Base-by-base conservation (phyloP, 345 rosid genomes). In the Citrus trifoliata region DNA sequence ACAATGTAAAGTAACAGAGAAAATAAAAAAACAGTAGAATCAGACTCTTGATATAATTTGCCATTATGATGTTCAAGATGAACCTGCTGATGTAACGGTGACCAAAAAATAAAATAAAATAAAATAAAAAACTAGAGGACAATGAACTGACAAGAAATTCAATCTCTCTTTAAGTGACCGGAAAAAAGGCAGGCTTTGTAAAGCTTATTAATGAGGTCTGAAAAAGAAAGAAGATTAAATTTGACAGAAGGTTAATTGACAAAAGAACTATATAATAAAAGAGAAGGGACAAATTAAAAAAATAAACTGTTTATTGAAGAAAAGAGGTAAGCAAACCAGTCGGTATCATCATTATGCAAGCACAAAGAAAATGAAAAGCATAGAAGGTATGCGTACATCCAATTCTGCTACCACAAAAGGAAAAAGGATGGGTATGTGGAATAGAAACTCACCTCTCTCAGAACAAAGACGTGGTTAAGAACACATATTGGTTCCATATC, bases 401-500 rank as follows among this genome's bases (percentile, higher is more conserved):
- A 22, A 63, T 53, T 76, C 71, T 62, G 63, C 53, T 18, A 46
- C 61, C 33, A 56, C 56, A 40, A 74, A 70, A 75, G n/a, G 46
- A 32, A 76, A 63, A 72, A 70, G 37, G 51, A 70, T 18, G 10
- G 42, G 24, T 24, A 9, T 35, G 75, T 67, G 46, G 40, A 67
- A 63, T 28, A 70, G 25, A 71, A 79, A 55, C 87, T 89, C 80
- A 94, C 99, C 99, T 96, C 99, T 82, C 99, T 89, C 75, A 93
- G 85, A 82, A 96, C 98, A 83, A 96, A 96, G 21, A 96, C 98
- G 77, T 96, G 99, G 82, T 93, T 96, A 82, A 96, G 89, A 78
- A 92, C 98, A 87, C 98, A 94, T 80, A 96, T 94, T 64, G 99
- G 99, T 85, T 96, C 99, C 99, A 96, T 94, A 80, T 96, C 99